Evolutionary conservation across 2,329 filamentous ascomycete species (phyloP), one percentile per base, ranked within the genome.

Genomic region (Ceratocystis destructans): DNA sequence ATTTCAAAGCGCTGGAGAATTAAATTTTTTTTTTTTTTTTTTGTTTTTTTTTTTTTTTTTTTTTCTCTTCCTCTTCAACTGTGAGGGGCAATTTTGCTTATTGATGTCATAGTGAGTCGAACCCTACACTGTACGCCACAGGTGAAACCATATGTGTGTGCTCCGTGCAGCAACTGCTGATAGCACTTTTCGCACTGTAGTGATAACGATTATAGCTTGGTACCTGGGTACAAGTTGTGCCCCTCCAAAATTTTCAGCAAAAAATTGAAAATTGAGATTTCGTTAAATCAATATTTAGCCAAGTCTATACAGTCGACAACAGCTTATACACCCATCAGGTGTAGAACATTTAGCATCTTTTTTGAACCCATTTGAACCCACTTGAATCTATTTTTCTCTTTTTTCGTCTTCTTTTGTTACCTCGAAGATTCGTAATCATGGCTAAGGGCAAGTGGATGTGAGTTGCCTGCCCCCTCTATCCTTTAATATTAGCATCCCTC

Each of bases 391-490:
- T 17, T 57, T 2, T n/a, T 20, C 12, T 33, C 15, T n/a, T 8
- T 37, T 31, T 12, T 37, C n/a, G 17, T 59, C 46, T 48, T 53
- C 10, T 37, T 37, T 8, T 31, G 12, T 2, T 15, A 6, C 5
- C 22, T 33, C 31, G 7, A 59, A n/a, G n/a, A 45, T 62, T 22
- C 61, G 55, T 68, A 79, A 87, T 80, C 61, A 93, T 93, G 89
- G 82, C 87, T 72, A 84, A 83, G 72, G 85, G 84, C 76, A 86
- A 87, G 79, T 90, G 88, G 83, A 90, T 80, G 77, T 79, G 71
- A 71, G 77, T 73, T 41, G 37, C 12, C 37, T 41, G 37, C 12
- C 37, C 37, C 37, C 37, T 41, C 37, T 41, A 15, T 41, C 12
- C 12, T 41, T 41, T 15, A 41, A 15, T 15, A 15, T 41, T 10